These are phyloP conservation scores for Phialemoniopsis sp. DNA, from an alignment of 2,329 filamentous ascomycete species.

Conservation along the genomic window DNA sequence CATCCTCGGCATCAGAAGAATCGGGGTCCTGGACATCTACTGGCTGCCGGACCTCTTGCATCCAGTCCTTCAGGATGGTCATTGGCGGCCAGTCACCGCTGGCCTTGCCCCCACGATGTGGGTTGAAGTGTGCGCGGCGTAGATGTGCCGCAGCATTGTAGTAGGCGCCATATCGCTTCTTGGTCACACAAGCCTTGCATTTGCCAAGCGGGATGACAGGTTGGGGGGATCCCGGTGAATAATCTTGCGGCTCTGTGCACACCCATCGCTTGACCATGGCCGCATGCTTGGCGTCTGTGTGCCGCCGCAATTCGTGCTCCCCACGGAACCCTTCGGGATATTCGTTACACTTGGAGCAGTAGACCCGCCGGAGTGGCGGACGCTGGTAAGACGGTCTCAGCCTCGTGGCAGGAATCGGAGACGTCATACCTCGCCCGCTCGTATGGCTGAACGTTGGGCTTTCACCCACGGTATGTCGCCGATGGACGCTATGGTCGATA, in stretches of 20 bases:
- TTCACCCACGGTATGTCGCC: slow-evolving; percentile 43
- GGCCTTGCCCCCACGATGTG: slow-evolving; percentile 50
- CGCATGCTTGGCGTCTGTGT: slow-evolving; percentile 56
- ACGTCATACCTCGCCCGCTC: slow-evolving; percentile 32
- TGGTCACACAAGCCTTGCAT: slow-evolving; percentile 52
- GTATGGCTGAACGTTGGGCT: slow-evolving; percentile 35
- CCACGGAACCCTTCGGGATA: slow-evolving; percentile 85
- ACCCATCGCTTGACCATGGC: slow-evolving; percentile 52
- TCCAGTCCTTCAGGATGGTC: slow-evolving; percentile 55
- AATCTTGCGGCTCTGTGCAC: slow-evolving; percentile 44
- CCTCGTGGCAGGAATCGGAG: slow-evolving; percentile 34
- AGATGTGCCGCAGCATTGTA: slow-evolving; percentile 58
- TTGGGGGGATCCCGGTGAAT: slow-evolving; percentile 31
- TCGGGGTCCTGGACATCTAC: slow-evolving; percentile 40
- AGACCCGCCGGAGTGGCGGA: slow-evolving; percentile 64
- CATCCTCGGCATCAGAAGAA: slow-evolving; percentile 49
- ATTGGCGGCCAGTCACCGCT: slow-evolving; percentile 57
- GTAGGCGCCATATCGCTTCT: slow-evolving; percentile 55
- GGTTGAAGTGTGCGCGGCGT: slow-evolving; percentile 52
- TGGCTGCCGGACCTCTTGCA: slow-evolving; percentile 52
- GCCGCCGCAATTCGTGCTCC: slow-evolving; percentile 77
- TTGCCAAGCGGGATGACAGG: slow-evolving; percentile 48
- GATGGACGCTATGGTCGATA: slow-evolving; percentile 19
- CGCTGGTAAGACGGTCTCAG: slow-evolving; percentile 43
- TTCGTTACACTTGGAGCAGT: slow-evolving; percentile 74